Base-by-base conservation (phyloP, 225 moss, liverwort and hornwort genomes). In the Bryoerythrophyllum caledonicum region DNA sequence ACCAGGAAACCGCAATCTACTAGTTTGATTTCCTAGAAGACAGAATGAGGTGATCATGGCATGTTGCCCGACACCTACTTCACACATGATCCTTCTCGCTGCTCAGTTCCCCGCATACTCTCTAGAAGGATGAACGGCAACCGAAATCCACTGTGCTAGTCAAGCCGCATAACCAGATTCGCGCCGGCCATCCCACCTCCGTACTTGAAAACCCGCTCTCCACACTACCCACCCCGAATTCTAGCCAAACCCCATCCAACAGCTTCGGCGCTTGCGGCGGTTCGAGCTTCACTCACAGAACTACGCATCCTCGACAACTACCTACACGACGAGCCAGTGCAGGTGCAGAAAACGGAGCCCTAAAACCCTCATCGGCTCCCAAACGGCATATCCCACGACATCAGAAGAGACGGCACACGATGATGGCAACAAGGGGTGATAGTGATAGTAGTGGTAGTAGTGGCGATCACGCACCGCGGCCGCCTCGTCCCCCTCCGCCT, bases 401-500 rank as follows among this genome's bases (percentile, higher is more conserved):
- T 56, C 67, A 71, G 72, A 79, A 60, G 64, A 80, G 62, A 75
- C 44, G 53, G 52, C n/a, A n/a, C n/a, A n/a, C n/a, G n/a, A n/a
- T n/a, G n/a, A n/a, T n/a, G n/a, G n/a, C 78, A 83, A 55, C 65
- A 57, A 68, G 79, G 52, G 70, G 37, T 46, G 65, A 52, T 61
- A 70, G 34, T 34, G 34, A 34, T 34, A 34, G 34, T 34, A 34
- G 34, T 34, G 6, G 10, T 38, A 38, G 63, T 37, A 37, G 70
- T 16, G 40, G 46, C 38, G 67, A 52, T 63, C 71, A 83, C 86
- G 79, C 80, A 85, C 83, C 87, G 83, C 86, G 79, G 44, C 77
- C 83, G 51, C 90, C 81, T 43, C 90, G 81, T n/a, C 88, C 81
- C 23, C 85, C 81, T 17, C 81, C 85, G 41, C 81, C 85, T 34